A percentile compares a stretch with the other conserved stretches of the same genome.
phyloP scores from a whole-genome alignment of 805 yeast genomes.

The Myxozyma neotropica region DNA sequence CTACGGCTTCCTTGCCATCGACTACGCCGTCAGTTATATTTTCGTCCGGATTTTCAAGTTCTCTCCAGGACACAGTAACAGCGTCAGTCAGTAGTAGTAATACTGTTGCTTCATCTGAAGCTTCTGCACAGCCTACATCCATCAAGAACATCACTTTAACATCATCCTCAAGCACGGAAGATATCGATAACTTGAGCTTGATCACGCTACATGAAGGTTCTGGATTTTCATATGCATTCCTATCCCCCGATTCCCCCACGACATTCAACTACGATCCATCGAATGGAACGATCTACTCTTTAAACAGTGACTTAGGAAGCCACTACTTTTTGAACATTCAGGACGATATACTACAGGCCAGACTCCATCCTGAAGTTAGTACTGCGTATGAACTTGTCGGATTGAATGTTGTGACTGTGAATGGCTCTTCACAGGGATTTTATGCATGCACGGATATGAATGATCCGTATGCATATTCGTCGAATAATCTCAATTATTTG shows the following conservation, averaged over 20 bases:
- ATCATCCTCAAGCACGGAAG: not conserved
- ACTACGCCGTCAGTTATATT: not conserved
- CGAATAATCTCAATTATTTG: not conserved
- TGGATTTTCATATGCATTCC: not conserved
- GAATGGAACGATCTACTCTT: not conserved
- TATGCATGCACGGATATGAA: slow-evolving; percentile 49
- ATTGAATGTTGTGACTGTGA: slow-evolving; percentile 36
- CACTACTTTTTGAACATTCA: not conserved
- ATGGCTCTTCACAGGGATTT: slow-evolving; percentile 44
- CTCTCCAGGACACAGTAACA: too few relatives aligned
- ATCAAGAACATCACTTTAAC: too few relatives aligned
- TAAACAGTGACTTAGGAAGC: not conserved
- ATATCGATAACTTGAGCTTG: not conserved
- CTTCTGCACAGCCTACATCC: too few relatives aligned
- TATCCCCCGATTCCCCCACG: not conserved
- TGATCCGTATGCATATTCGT: slow-evolving; percentile 46
- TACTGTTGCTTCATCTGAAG: too few relatives aligned
- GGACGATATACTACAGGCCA: not conserved
- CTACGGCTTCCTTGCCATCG: not conserved
- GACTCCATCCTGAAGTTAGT: not conserved
- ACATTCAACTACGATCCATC: not conserved
- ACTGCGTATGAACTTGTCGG: not conserved
- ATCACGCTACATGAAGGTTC: not conserved
- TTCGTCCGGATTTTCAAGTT: too few relatives aligned
- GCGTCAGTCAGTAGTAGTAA: too few relatives aligned